phyloP scores from a whole-genome alignment of 2,329 filamentous ascomycete species.

The Aspergillus pseudoglaucus region DNA sequence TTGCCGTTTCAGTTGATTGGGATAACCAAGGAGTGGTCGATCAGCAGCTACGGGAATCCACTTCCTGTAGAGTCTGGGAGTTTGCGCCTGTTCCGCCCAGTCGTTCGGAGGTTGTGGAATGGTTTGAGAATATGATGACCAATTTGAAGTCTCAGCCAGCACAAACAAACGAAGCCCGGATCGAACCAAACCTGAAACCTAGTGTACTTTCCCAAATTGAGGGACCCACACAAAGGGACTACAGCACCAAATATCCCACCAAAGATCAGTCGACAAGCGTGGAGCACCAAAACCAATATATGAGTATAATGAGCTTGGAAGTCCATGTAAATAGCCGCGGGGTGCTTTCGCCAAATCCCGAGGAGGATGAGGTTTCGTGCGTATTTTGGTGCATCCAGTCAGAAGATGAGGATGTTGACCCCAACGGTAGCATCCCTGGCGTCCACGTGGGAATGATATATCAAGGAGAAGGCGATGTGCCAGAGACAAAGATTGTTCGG shows the following conservation, averaged over 20 bases:
- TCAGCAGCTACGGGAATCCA: slow-evolving; percentile 49
- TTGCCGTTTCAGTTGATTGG: slow-evolving; percentile 45
- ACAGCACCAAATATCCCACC: slow-evolving; percentile 82
- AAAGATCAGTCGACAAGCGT: slow-evolving; percentile 67
- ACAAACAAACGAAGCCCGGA: slow-evolving; percentile 4
- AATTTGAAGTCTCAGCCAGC: slow-evolving; percentile 1
- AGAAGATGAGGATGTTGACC: slow-evolving; percentile 55
- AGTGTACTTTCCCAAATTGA: slow-evolving; percentile 72
- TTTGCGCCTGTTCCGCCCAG: slow-evolving; percentile 65
- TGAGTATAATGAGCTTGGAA: slow-evolving; percentile 94
- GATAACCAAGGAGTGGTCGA: slow-evolving; percentile 47
- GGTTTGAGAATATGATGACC: slow-evolving; percentile 48
- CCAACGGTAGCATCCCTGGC: slow-evolving; percentile 43
- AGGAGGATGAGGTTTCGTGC: slow-evolving; percentile 79
- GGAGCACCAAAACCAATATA: slow-evolving; percentile 80
- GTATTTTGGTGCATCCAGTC: slow-evolving; percentile 87
- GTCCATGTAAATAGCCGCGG: slow-evolving; percentile 84
- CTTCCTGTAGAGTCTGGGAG: slow-evolving; percentile 68
- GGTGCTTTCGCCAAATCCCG: slow-evolving; percentile 76
- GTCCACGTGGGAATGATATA: slow-evolving; percentile 66
- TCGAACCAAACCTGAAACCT: slow-evolving; percentile 15
- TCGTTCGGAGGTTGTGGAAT: slow-evolving; percentile 60
- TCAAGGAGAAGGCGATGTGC: slow-evolving; percentile 55
- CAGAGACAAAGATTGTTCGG: slow-evolving; percentile 57
- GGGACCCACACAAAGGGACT: slow-evolving; percentile 73